These are phyloP conservation scores for Metschnikowia dekortorum DNA, from an alignment of 805 yeast species.

Conservation along the genomic window DNA sequence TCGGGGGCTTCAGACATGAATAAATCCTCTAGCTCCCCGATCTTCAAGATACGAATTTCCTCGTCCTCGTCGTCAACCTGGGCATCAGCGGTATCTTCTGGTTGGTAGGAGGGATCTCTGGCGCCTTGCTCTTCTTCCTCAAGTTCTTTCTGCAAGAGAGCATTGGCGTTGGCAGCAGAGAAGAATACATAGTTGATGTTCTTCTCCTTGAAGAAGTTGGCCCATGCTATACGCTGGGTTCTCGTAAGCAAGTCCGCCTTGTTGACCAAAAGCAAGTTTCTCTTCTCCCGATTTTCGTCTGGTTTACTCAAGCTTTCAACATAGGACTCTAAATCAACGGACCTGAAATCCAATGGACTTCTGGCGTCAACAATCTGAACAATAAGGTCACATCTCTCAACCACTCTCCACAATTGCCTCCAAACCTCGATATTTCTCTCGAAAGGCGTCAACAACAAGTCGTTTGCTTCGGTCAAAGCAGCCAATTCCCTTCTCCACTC, in stretches of 20 bases:
- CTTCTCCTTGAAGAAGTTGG: slow-evolving; percentile 65
- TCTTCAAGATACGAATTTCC: slow-evolving; percentile 62
- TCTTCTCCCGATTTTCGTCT: slow-evolving; percentile 47
- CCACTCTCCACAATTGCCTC: slow-evolving; percentile 98
- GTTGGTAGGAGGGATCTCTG: slow-evolving; percentile 12
- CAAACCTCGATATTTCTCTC: slow-evolving; percentile 97
- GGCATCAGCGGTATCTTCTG: not conserved
- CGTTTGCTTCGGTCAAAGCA: slow-evolving; percentile 73
- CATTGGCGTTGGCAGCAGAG: slow-evolving; percentile 85
- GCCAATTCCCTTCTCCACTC: slow-evolving; percentile 95
- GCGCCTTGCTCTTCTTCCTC: slow-evolving; percentile 34
- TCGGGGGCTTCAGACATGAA: slow-evolving; percentile 78
- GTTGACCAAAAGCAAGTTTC: slow-evolving; percentile 79
- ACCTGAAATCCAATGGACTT: slow-evolving; percentile 85
- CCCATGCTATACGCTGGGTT: slow-evolving; percentile 82
- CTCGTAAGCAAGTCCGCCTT: slow-evolving; percentile 85
- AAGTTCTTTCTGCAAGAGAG: slow-evolving; percentile 60
- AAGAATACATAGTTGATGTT: slow-evolving; percentile 85
- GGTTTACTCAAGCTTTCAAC: slow-evolving; percentile 67
- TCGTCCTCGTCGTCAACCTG: slow-evolving; percentile 20
- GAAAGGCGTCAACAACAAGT: slow-evolving; percentile 87
- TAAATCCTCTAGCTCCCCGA: slow-evolving; percentile 79
- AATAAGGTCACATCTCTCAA: slow-evolving; percentile 87
- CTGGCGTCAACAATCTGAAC: slow-evolving; percentile 98
- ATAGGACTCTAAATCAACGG: slow-evolving; percentile 79